A percentile compares a stretch with the other conserved stretches of the same genome.
These are phyloP conservation scores for Mycosphaerella sp. DNA, from an alignment of 2,329 filamentous ascomycete species.

Conservation along the genomic window DNA sequence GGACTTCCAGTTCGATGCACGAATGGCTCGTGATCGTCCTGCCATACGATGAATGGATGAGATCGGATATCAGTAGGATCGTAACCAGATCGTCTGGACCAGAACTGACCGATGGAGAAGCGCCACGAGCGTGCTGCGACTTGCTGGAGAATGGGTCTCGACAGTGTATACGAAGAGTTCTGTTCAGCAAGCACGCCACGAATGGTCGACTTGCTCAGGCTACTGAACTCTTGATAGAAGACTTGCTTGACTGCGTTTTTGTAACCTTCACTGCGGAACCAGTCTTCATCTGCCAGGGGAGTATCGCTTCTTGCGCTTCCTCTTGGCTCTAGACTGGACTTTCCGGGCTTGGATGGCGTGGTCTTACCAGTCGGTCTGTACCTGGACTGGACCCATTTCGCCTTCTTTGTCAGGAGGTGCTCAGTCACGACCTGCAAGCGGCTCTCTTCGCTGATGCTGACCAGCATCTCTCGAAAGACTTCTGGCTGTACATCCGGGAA, in stretches of 20 bases:
- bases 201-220: constrained; percentile 65
- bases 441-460: constrained; percentile 68
- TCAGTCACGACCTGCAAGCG: constrained; percentile 71
- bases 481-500: constrained; percentile 78
- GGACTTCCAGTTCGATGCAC: constrained; percentile 60
- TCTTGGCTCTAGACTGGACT: background rate
- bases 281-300: constrained; percentile 53
- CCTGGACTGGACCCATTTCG: constrained; percentile 64
- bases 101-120: constrained; percentile 64
- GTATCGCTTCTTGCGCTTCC: background rate
- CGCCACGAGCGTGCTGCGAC: constrained; percentile 71
- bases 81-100: constrained; percentile 54
- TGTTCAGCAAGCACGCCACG: constrained; percentile 72
- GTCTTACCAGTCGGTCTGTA: constrained; percentile 34
- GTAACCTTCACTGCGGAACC: constrained; percentile 62
- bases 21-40: constrained; percentile 40
- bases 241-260: constrained; percentile 62
- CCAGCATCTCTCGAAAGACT: constrained; percentile 75
- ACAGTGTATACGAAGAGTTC: constrained; percentile 71
- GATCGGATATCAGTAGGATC: constrained; percentile 28
- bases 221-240: constrained; percentile 69
- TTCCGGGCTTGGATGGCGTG: background rate
- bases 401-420: constrained; percentile 64
- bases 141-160: constrained; percentile 61
- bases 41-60: constrained; percentile 60